Base-by-base conservation (phyloP, 1,139 yeast species). In the Yamadazyma taylorii region DNA sequence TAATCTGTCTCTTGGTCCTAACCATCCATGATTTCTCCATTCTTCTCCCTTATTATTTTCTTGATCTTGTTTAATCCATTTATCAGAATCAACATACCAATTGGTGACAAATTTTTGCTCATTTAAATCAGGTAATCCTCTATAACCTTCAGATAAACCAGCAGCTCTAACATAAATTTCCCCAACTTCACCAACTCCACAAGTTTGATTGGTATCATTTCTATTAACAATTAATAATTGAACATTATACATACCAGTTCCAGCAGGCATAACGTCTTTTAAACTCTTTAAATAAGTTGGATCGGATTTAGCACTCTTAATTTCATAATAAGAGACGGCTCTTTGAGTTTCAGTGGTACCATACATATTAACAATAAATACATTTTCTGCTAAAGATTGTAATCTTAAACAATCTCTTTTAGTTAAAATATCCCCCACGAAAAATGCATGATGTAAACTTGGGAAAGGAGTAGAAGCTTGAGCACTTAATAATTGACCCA, bases 331-430 rank as follows among this genome's bases (percentile, higher is more conserved):
- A 0, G 97, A 89, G 14, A 94, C 99, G 2, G 98, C 89, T 59
- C 98, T 79, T 69, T 94, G 99, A 12, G 98, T 94, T 66, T 94
- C 99, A 9, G 99, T 94, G 28, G 98, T 94, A 56, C 99, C 99
- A 60, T 94, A 94, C 99, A 94, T 94, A 65, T 94, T 94, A 47
- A 94, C 95, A 58, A 94, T 90, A 56, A 66, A 71, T 36, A 88
- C 95, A 56, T 92, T 90, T 56, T 83, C 81, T 7, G 97, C 98
- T 53, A 94, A 73, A 2, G 92, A 79, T 61, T 94, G 98, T 52
- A 94, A 73, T 56, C 97, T 79, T 51, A 87, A 69, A 63, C 98
- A 92, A 63, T 94, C 98, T 65, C 98, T 83, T 67, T 92, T 92
- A 47, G 99, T 94, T 47, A 94, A 72, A 48, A 94, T 86, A 63